Evolutionary conservation across 2,329 filamentous ascomycete genomes (phyloP), one percentile per base, ranked within the genome.

Genomic region (Proliferodiscus dingleyae): DNA sequence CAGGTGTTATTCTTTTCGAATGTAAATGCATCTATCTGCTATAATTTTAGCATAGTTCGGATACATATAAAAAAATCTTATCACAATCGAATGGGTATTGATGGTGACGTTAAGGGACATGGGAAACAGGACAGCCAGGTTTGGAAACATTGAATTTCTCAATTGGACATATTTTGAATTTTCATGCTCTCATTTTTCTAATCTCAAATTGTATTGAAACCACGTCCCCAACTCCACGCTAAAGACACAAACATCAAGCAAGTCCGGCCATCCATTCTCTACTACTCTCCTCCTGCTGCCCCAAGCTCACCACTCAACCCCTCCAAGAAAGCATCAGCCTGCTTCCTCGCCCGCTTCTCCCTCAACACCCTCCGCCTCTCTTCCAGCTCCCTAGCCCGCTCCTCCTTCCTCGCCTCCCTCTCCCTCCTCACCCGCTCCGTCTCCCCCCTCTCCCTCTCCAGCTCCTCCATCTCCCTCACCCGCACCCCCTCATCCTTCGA

Each of bases 281-380:
- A 15, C 11, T 18, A 34, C 32, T 34, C 24, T 18, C 5, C 32
- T 16, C n/a, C 10, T 37, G 13, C 32, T 34, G 9, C 24, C 32
- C 44, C 53, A 22, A 62, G 32, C 43, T 61, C 58, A 19, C 51
- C 59, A 52, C 68, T 68, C 48, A 85, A 64, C 15, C 75, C 76
- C 43, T 83, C 78, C 57, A 94, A 64, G 64, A 93, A 93, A 52
- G 69, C 77, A 57, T 87, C 85, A 26, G 87, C 86, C 65, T 85
- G 75, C 58, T 79, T 82, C 66, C 80, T 83, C 23, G 77, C 78
- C 62, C 78, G 69, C 57, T 75, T 66, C 61, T 73, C 71, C 41
- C 66, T 63, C 42, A 69, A 53, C 6, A 59, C 61, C 53, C 56
- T 65, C 44, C 67, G 71, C 56, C 72, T 70, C 54, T 69, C 72